Base-by-base conservation (phyloP, 2,329 filamentous ascomycete species). In the Westerdykella sp. region DNA sequence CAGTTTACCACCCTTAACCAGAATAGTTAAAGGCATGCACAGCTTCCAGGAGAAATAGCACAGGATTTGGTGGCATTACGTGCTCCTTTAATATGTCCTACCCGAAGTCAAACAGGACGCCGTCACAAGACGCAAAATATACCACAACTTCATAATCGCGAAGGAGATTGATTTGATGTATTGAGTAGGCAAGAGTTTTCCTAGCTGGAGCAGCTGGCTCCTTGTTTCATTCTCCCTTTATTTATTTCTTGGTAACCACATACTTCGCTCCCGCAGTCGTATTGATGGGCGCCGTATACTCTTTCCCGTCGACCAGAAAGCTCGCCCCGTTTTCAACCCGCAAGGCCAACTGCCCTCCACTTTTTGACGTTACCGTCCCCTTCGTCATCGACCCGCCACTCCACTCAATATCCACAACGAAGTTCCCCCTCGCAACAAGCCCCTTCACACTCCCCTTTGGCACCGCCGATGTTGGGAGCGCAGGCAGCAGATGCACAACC, bases 331-430 rank as follows among this genome's bases (percentile, higher is more conserved):
- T 43, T 36, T 44, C 40, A 34, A 55, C 50, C 35, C 49, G 43
- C 15, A 52, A 52, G 43, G 60, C 50, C 55, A 48, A 41, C 12
- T 38, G n/a, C 15, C 42, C 45, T 6, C 44, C 46, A 41, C 38
- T 47, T 25, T 39, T 45, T 21, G 46, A 41, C 5, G 41, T 42
- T 12, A 51, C 42, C 6, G 22, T 40, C 4, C 44, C 44, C 28
- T 32, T 38, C 11, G 39, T 42, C 23, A 54, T 31, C 4, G 22
- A 37, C n/a, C 46, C 44, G n/a, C 23, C 36, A 5, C 10, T 22
- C 52, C 54, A 56, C 14, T 46, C 40, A 14, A 55, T 42, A 44
- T 55, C 54, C 7, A 55, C 48, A 2, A 49, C 49, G 28, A 55
- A 55, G 2, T 48, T 46, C 0, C 52, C 50, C 30, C 54, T 42